Evolutionary conservation across 78 protist genomes (phyloP).

Genomic region (Speleostelium caveatum): DNA sequence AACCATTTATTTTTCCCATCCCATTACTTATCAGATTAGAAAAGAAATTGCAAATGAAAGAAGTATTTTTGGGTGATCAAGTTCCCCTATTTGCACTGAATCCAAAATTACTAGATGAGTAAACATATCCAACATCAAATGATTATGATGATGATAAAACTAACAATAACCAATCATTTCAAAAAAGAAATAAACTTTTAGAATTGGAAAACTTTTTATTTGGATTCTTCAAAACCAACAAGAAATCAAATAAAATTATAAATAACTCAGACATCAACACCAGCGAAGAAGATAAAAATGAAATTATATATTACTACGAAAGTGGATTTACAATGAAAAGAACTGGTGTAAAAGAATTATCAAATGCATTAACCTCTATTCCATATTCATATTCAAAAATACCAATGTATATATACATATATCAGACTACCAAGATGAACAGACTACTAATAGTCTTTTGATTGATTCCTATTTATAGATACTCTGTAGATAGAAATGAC

Average conservation of each 20-base stretch:
- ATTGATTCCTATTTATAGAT: too few relatives aligned
- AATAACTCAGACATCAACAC: neutral
- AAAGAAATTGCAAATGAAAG: neutral
- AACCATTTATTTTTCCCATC: too few relatives aligned
- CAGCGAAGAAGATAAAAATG: neutral
- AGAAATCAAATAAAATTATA: neutral
- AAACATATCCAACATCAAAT: neutral
- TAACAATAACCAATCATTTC: neutral
- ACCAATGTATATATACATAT: too few relatives aligned
- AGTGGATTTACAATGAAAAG: neutral
- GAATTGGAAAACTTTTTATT: constrained; percentile 45
- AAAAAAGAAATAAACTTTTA: neutral
- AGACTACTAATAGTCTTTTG: too few relatives aligned
- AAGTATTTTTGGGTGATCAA: neutral
- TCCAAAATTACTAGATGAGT: constrained; percentile 16
- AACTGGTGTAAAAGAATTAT: neutral
- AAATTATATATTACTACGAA: constrained; percentile 19
- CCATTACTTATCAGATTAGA: too few relatives aligned
- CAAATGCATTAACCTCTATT: neutral
- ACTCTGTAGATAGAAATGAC: neutral
- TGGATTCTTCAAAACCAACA: neutral
- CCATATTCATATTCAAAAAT: constrained; percentile 30
- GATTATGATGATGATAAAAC: neutral
- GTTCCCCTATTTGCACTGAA: constrained; percentile 43
- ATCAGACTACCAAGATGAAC: too few relatives aligned